Evolutionary conservation across 176 grass and related monocot genomes (phyloP), one percentile per base, ranked within the genome.

Genomic region (Aegilops longissima): DNA sequence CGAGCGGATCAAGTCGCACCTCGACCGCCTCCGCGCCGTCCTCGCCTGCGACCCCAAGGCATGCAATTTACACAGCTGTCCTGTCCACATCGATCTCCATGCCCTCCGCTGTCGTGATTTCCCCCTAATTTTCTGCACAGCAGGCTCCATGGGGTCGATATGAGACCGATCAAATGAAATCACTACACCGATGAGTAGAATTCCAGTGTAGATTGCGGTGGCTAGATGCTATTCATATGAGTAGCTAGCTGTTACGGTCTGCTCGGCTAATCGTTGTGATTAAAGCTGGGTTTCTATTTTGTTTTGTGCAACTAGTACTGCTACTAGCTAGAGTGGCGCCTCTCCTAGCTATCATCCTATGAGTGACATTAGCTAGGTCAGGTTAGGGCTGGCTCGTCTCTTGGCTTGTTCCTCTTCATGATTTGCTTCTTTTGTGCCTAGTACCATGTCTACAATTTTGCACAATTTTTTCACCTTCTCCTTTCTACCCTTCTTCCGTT

Each of bases 11-110:
- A 99, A 99, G 87, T 99, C 90, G 1, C 97, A 99, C 65, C 94
- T 99, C 77, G 97, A 99, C 83, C 86, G 92, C 77, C 86, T 99
- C 73, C 97, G 97, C 36, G 69, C 78, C 74, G 92, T 99, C 42
- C 97, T 99, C 82, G 82, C 92, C 52, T 99, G 97, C 82, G 97
- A 99, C 85, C 92, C 97, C 80, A 99, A 99, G 97, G 97, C 95
- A 84, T 88, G 56, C 5, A 9, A 12, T 71, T 27, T 27, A 27
- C 25, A 27, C 25, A 27, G 25, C 25, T 27, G 25, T 27, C 25
- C 25, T 27, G 25, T 27, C 25, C 25, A 27, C 25, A 27, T 27
- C 25, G 25, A 27, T 27, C 25, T 27, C 25, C 25, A 27, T 27
- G 25, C 25, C 25, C 25, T 27, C n/a, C 25, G 25, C 25, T 27